Percentiles rank a stretch among this genome's conserved stretches.
Conservation (phyloP, 495 filamentous ascomycete genomes). For the Aspergillus cavernicola region DNA sequence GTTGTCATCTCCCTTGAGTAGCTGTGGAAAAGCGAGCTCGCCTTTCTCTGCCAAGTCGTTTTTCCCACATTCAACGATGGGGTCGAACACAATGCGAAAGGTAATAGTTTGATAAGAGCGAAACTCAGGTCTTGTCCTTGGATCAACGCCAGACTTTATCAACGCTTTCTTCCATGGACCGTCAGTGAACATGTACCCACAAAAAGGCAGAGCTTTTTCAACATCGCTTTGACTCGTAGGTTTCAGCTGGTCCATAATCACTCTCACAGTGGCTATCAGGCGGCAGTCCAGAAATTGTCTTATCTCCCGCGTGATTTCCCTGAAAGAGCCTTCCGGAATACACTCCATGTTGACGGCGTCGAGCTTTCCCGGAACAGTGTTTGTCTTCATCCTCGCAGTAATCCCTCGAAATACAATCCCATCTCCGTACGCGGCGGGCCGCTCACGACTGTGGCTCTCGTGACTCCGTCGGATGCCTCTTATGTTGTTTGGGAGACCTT, state of each 20-base stretch:
- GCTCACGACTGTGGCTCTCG: too few species aligned
- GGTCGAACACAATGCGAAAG: not conserved
- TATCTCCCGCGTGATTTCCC: not conserved
- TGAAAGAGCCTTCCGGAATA: not conserved
- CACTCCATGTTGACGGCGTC: not conserved
- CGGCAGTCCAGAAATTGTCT: not conserved
- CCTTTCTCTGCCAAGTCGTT: conserved; percentile 29
- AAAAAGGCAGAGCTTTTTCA: not conserved
- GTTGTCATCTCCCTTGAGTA: not conserved
- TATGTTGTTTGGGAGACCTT: too few species aligned
- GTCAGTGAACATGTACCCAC: not conserved
- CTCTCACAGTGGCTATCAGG: not conserved
- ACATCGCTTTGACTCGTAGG: not conserved
- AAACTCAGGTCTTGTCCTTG: not conserved
- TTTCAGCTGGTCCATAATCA: not conserved
- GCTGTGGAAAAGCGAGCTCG: not conserved
- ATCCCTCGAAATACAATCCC: not conserved
- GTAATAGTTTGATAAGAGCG: not conserved
- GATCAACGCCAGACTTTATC: not conserved
- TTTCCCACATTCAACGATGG: not conserved
- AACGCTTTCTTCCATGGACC: not conserved
- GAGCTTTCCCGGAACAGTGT: not conserved
- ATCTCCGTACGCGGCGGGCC: not conserved
- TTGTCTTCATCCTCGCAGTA: not conserved
- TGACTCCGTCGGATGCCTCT: too few species aligned